Conservation (phyloP, 2,329 filamentous ascomycete genomes). For the Lecanicillium sp. region DNA sequence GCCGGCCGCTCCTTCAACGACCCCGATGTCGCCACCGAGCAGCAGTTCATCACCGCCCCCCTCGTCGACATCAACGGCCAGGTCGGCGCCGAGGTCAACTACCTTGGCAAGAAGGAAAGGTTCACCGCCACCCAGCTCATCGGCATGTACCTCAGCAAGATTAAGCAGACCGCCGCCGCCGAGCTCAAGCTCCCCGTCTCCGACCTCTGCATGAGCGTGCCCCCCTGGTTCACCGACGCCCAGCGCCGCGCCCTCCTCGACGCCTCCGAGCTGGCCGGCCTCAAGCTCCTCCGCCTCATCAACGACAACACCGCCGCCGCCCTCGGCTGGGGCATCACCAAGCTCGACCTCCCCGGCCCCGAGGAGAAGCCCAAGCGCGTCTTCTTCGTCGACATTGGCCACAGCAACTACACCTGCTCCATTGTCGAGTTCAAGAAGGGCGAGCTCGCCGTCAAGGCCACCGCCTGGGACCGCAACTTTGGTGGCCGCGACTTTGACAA, state of each 20-base stretch:
- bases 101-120: slow-evolving; percentile 88
- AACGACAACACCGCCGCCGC: slow-evolving; percentile 97
- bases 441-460: slow-evolving; percentile 88
- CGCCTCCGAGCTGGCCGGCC: slow-evolving; percentile 84
- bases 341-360: slow-evolving; percentile 78
- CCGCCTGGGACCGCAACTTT: slow-evolving; percentile 89
- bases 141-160: slow-evolving; percentile 93
- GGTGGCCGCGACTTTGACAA: slow-evolving; percentile 97
- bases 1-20: slow-evolving; percentile 80
- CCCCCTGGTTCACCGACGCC: slow-evolving; percentile 92
- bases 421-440: slow-evolving; percentile 97
- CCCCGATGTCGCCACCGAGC: slow-evolving; percentile 88
- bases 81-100: slow-evolving; percentile 88
- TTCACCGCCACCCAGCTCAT: slow-evolving; percentile 92
- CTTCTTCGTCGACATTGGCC: slow-evolving; percentile 87
- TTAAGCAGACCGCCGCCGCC: slow-evolving; percentile 76
- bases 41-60: slow-evolving; percentile 78
- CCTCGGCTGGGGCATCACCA: slow-evolving; percentile 95
- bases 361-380: slow-evolving; percentile 92
- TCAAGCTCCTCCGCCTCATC: slow-evolving; percentile 89
- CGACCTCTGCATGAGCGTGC: slow-evolving; percentile 89
- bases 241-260: slow-evolving; percentile 87
- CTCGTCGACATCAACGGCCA: slow-evolving; percentile 89
- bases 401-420: slow-evolving; percentile 92
- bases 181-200: slow-evolving; percentile 89